These are phyloP conservation scores for Leishmania mexicana DNA, from an alignment of 208 protist genomes.

Conservation along the genomic window DNA sequence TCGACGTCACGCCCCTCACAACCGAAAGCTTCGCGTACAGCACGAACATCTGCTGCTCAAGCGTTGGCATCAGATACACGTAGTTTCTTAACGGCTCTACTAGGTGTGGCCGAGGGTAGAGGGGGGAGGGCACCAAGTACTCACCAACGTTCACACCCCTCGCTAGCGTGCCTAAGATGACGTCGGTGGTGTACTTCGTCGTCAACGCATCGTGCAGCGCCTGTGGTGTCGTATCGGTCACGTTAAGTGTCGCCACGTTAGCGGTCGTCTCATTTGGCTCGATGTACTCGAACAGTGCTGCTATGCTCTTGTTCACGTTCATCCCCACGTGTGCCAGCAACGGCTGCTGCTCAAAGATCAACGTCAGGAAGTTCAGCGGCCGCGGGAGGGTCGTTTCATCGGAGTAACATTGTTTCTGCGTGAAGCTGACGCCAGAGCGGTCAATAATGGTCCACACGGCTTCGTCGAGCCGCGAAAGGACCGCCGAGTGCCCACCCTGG, in stretches of 20 bases:
- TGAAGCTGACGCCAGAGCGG: background rate
- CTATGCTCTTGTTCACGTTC: background rate
- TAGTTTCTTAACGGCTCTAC: background rate
- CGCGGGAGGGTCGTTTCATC: background rate
- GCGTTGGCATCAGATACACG: conserved; percentile 33
- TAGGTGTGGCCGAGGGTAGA: background rate
- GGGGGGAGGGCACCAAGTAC: background rate
- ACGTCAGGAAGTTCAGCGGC: conserved; percentile 10
- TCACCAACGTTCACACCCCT: background rate
- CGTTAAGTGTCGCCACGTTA: background rate
- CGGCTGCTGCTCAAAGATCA: background rate
- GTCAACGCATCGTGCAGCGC: background rate
- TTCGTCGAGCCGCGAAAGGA: background rate
- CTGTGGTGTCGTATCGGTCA: background rate
- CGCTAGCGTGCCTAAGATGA: background rate
- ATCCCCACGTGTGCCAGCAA: background rate
- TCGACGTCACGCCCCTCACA: background rate
- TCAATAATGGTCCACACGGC: background rate
- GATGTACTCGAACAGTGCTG: background rate
- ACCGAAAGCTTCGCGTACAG: conserved; percentile 16
- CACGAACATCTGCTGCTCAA: conserved; percentile 59
- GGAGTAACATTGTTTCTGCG: conserved; percentile 10
- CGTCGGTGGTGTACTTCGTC: background rate
- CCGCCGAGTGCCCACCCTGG: conserved; percentile 10
- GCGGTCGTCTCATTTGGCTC: background rate